These are phyloP conservation scores for Saturnispora sekii DNA, from an alignment of 805 yeast genomes.

Conservation along the genomic window DNA sequence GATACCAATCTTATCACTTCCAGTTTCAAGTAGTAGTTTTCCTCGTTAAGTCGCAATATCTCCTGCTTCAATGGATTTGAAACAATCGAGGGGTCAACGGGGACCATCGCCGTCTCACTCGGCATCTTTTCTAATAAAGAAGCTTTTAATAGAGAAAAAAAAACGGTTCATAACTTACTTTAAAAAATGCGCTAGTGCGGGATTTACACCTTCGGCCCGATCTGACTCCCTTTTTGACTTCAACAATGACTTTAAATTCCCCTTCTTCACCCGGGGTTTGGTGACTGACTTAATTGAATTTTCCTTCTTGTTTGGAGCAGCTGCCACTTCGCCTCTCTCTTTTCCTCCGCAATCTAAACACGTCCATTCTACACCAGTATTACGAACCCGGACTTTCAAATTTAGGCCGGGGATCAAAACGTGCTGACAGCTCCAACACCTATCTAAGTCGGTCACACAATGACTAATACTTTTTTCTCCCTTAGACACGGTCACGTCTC, in stretches of 20 bases:
- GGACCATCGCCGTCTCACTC: slow-evolving; percentile 8
- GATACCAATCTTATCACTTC: slow-evolving; percentile 37
- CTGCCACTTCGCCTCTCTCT: background rate
- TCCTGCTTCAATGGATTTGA: slow-evolving; percentile 30
- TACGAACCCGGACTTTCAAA: slow-evolving; percentile 11
- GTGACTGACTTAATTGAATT: background rate
- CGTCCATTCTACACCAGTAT: slow-evolving; percentile 3
- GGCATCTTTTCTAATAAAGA: background rate
- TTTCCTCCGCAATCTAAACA: slow-evolving; percentile 2
- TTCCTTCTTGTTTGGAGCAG: background rate
- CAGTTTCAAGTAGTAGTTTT: slow-evolving; percentile 33
- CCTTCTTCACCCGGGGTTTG: background rate
- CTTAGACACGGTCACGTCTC: background rate
- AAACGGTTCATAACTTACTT: background rate
- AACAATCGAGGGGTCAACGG: slow-evolving; percentile 17
- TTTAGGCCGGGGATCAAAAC: slow-evolving; percentile 13
- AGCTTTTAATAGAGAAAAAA: background rate
- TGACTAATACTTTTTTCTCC: background rate
- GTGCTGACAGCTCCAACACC: slow-evolving; percentile 8
- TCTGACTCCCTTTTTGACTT: slow-evolving; percentile 4
- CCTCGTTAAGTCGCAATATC: slow-evolving; percentile 34
- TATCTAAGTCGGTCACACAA: slow-evolving; percentile 1
- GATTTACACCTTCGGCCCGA: slow-evolving; percentile 1
- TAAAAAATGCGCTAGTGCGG: slow-evolving; percentile 5
- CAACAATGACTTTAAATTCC: background rate